Percentiles rank a stretch among this genome's conserved stretches.
These are phyloP conservation scores for Xylaria sp. DNA, from an alignment of 2,329 filamentous ascomycete species.

Conservation along the genomic window DNA sequence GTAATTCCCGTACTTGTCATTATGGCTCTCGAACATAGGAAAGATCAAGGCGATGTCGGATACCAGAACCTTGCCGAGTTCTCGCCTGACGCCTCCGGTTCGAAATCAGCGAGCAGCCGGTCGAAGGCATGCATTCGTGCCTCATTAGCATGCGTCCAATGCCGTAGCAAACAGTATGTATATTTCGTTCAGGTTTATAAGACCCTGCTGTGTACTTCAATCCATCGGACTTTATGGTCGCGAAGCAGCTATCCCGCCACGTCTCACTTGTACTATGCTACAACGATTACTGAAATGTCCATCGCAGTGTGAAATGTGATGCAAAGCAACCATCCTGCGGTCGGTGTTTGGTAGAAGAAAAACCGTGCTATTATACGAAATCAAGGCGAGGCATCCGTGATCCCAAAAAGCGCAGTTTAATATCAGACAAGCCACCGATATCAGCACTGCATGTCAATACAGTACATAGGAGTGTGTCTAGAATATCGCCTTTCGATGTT, in stretches of 20 bases:
- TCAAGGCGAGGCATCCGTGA: conserved; percentile 59
- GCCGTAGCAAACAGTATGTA: conserved; percentile 57
- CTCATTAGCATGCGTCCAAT: conserved; percentile 60
- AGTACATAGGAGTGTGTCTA: conserved; percentile 41
- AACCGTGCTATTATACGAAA: conserved; percentile 60
- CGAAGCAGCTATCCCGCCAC: not conserved
- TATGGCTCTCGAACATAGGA: conserved; percentile 42
- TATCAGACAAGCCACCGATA: conserved; percentile 46
- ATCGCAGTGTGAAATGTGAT: conserved; percentile 57
- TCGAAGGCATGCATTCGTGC: conserved; percentile 55
- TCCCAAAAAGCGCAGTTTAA: conserved; percentile 50
- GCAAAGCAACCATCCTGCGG: conserved; percentile 56
- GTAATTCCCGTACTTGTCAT: conserved; percentile 16
- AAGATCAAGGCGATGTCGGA: conserved; percentile 35
- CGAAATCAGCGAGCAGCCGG: conserved; percentile 40
- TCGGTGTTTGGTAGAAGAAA: conserved; percentile 55
- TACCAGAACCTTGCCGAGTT: conserved; percentile 42
- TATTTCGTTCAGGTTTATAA: conserved; percentile 23
- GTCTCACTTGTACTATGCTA: not conserved
- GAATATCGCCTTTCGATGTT: conserved; percentile 35
- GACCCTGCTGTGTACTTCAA: not conserved
- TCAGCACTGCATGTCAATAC: conserved; percentile 39
- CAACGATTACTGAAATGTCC: conserved; percentile 18
- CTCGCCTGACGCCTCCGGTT: conserved; percentile 43
- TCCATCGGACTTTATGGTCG: not conserved